A percentile compares a stretch with the other conserved stretches of the same genome.
Conservation (phyloP, 164 flowering plant genomes). For the Nymphaea thermarum region DNA sequence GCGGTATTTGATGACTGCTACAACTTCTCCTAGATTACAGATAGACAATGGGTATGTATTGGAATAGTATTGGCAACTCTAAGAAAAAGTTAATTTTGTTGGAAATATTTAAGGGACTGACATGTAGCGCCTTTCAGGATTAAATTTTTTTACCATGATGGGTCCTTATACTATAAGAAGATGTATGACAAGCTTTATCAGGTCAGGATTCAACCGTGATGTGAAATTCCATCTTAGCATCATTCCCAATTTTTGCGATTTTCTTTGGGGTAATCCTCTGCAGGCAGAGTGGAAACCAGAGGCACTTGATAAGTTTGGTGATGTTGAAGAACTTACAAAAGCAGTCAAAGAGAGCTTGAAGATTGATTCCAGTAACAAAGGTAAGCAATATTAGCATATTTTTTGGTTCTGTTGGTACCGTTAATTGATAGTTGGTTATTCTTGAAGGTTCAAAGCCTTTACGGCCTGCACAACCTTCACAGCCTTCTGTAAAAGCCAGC, state of each 20-base stretch:
- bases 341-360: constrained; percentile 12
- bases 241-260: background rate
- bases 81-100: background rate
- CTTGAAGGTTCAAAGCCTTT: constrained; percentile 37
- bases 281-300: constrained; percentile 36
- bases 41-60: constrained; percentile 87
- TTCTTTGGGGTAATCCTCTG: background rate
- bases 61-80: background rate
- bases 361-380: constrained; percentile 13
- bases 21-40: constrained; percentile 96
- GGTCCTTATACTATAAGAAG: constrained; percentile 63
- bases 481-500: constrained; percentile 27
- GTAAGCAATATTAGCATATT: constrained; percentile 2
- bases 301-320: constrained; percentile 21
- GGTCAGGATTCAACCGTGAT: constrained; percentile 27
- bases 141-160: constrained; percentile 78
- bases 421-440: background rate
- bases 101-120: too few species aligned
- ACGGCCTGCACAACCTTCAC: constrained; percentile 11
- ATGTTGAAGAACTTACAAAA: constrained; percentile 18
- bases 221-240: background rate
- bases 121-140: constrained; percentile 31
- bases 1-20: constrained; percentile 88
- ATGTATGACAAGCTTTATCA: constrained; percentile 91
- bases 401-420: too few species aligned